Evolutionary conservation across 176 grass and related monocot species (phyloP).

Genomic region (Oryza glumipatula): DNA sequence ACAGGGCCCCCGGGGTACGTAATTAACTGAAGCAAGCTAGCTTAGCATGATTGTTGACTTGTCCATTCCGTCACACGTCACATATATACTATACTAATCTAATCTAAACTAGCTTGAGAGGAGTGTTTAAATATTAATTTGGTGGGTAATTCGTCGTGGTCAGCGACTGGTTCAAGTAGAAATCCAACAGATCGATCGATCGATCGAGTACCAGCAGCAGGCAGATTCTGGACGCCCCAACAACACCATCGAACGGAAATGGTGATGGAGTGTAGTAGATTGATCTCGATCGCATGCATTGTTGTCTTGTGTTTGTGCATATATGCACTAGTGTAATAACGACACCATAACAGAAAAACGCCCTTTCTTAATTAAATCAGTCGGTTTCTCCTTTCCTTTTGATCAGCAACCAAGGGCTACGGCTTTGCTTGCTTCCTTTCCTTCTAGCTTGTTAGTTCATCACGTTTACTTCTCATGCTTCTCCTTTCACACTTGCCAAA

Average conservation of each 20-base stretch:
- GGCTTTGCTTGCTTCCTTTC: neutral
- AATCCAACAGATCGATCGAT: too few species aligned
- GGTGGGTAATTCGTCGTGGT: neutral
- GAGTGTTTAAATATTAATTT: neutral
- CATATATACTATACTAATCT: neutral
- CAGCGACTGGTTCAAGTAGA: neutral
- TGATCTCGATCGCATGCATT: too few species aligned
- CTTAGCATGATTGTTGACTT: neutral
- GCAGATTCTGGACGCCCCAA: neutral
- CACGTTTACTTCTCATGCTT: neutral
- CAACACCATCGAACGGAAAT: neutral
- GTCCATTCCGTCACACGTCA: neutral
- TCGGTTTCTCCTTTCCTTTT: neutral
- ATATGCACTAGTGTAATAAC: too few species aligned
- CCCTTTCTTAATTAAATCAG: neutral
- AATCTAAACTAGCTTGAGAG: neutral
- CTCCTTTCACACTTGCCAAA: neutral
- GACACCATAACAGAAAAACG: conserved; percentile 8
- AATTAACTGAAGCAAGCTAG: neutral
- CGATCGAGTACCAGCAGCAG: too few species aligned
- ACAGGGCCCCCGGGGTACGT: too few species aligned
- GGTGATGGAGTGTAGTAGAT: too few species aligned
- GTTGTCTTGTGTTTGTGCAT: too few species aligned
- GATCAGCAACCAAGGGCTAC: neutral
- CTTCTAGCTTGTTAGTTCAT: neutral